Evolutionary conservation across 352 stramenopile genomes (phyloP), one percentile per base, ranked within the genome.

Genomic region (Phytophthora constricta): DNA sequence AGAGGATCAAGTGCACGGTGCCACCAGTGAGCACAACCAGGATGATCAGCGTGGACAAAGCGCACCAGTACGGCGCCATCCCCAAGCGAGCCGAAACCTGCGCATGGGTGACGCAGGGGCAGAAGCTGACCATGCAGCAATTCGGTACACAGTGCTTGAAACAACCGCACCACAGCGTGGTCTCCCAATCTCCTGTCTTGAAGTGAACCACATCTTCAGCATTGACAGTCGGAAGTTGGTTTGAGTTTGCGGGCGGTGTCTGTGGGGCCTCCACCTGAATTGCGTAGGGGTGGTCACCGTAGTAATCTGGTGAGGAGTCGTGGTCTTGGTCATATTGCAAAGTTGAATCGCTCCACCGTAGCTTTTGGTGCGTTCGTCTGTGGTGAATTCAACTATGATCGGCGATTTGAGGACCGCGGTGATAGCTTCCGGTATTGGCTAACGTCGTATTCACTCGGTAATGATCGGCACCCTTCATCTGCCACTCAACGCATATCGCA

Each of bases 61-160:
- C 68, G 23, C 41, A 64, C 48, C 42, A 64, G 31, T 82, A 84
- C 9, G 53, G 25, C 17, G 62, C 54, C 50, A 82, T 63, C 20
- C 65, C 73, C 28, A 84, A 41, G 7, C 71, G 68, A 48, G 73
- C 37, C 8, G 72, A 65, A 37, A 81, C 73, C 62, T 85, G 77
- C 22, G 77, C 73, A 9, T 73, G 49, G 0, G 73, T 77, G 17
- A 85, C 65, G 43, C 77, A 84, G 2, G 77, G 77, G 20, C 71
- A 81, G 25, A 75, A 76, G 4, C 61, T 74, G 33, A 68, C 54
- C 77, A 86, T 86, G 72, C 47, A 74, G 65, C 68, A 83, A 45
- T 83, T 86, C n/a, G 77, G 77, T 42, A 82, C 72, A 31, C 62
- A 75, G 61, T 76, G 37, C n/a, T 69, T 70, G 52, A 75, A 79